Conservation (phyloP, 148 eudicot species). For the Nepenthes mirabilis region DNA sequence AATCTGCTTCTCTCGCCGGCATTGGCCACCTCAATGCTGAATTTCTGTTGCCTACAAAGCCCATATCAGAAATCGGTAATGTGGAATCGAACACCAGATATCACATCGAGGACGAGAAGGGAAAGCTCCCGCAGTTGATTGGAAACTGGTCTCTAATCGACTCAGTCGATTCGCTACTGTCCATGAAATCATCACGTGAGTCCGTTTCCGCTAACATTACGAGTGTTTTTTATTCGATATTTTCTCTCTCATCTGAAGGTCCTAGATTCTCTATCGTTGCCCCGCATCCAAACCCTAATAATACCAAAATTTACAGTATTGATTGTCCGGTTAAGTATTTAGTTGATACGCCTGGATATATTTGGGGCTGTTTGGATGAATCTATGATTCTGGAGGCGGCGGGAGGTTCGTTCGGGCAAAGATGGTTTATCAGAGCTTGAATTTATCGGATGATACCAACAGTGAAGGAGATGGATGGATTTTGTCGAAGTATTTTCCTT, state of each 20-base stretch:
- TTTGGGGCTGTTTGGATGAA: slow-evolving; percentile 95
- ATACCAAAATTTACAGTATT: slow-evolving; percentile 49
- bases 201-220: slow-evolving; percentile 57
- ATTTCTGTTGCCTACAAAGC: slow-evolving; percentile 34
- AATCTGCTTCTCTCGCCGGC: slow-evolving; percentile 2
- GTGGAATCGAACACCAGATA: slow-evolving; percentile 51
- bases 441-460: slow-evolving; percentile 21
- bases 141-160: slow-evolving; percentile 84
- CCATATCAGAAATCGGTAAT: slow-evolving; percentile 46
- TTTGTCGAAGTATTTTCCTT: slow-evolving; percentile 54
- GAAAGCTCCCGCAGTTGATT: slow-evolving; percentile 81
- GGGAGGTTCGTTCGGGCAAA: slow-evolving; percentile 68
- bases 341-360: slow-evolving; percentile 92
- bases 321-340: slow-evolving; percentile 88
- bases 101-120: slow-evolving; percentile 78
- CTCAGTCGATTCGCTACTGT: slow-evolving; percentile 78
- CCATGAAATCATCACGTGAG: slow-evolving; percentile 71
- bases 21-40: slow-evolving; percentile 32
- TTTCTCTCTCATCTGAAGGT: slow-evolving; percentile 25
- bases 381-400: slow-evolving; percentile 76
- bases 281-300: slow-evolving; percentile 27
- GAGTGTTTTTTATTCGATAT: slow-evolving; percentile 19
- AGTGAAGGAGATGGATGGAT: slow-evolving; percentile 34
- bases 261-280: slow-evolving; percentile 10
- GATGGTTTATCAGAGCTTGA: slow-evolving; percentile 50